A percentile compares a stretch with the other conserved stretches of the same genome.
phyloP scores from a whole-genome alignment of 192 early-diverging fungal genomes.

The Diversispora eburnea region DNA sequence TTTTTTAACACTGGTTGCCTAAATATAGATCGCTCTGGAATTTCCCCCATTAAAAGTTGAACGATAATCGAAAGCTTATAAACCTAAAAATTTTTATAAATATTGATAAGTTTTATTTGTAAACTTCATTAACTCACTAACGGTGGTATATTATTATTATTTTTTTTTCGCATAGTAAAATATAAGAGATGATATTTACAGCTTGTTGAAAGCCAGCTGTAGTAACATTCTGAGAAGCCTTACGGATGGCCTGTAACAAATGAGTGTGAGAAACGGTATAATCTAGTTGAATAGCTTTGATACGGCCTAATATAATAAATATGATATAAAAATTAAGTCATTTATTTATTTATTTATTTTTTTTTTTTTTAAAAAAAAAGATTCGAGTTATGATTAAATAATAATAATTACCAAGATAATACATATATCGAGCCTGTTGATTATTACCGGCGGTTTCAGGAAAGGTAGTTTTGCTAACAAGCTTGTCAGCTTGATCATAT shows the following conservation, averaged over 20 bases:
- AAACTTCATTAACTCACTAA: no score
- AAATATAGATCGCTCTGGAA: slow-evolving; percentile 94
- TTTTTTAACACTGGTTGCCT: slow-evolving; percentile 80
- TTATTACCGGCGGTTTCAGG: slow-evolving; percentile 89
- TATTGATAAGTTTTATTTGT: no score
- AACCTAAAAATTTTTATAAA: slow-evolving; percentile 42
- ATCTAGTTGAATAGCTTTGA: slow-evolving; percentile 97
- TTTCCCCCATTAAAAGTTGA: slow-evolving; percentile 97
- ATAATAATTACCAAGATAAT: slow-evolving; percentile 62
- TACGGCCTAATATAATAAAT: slow-evolving; percentile 57
- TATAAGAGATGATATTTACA: slow-evolving; percentile 38
- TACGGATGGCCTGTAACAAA: slow-evolving; percentile 91
- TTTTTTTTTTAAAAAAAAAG: background rate
- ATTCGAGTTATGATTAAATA: background rate
- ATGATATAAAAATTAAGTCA: background rate
- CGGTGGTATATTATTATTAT: background rate
- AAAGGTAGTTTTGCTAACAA: slow-evolving; percentile 88
- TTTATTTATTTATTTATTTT: background rate
- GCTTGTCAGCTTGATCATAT: slow-evolving; percentile 97
- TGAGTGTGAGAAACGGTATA: slow-evolving; percentile 89
- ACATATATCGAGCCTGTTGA: slow-evolving; percentile 92
- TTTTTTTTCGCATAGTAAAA: background rate
- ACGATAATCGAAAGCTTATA: slow-evolving; percentile 97
- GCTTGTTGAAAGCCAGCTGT: slow-evolving; percentile 95
- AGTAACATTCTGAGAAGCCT: slow-evolving; percentile 81